Evolutionary conservation across 2,329 filamentous ascomycete species (phyloP).

Genomic region (Colletotrichum sp.): DNA sequence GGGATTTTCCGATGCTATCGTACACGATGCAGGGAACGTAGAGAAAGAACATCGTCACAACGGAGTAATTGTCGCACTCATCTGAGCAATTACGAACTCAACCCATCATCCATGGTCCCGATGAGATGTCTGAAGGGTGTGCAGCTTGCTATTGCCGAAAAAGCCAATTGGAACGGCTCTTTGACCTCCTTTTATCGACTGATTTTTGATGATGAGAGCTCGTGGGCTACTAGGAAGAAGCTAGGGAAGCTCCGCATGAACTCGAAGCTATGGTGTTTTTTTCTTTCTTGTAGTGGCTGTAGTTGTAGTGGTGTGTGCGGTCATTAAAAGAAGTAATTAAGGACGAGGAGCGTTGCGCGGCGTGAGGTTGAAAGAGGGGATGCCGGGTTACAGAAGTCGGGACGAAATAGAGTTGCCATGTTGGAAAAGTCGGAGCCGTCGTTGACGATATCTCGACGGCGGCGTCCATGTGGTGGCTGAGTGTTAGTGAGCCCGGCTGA

Average conservation of each 20-base stretch:
- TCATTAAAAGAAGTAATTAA: not conserved
- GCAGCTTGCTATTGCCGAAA: not conserved
- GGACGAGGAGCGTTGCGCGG: slow-evolving; percentile 6
- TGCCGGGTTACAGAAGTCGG: not conserved
- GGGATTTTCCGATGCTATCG: not conserved
- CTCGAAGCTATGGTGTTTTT: not conserved
- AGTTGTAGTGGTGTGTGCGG: not conserved
- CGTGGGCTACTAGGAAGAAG: not conserved
- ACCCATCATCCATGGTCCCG: not conserved
- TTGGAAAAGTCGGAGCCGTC: not conserved
- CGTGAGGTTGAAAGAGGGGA: not conserved
- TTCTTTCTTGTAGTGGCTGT: not conserved
- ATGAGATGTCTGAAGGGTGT: not conserved
- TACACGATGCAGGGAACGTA: not conserved
- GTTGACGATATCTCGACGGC: not conserved
- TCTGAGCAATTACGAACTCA: not conserved
- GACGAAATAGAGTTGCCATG: slow-evolving; percentile 2
- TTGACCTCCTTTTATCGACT: not conserved
- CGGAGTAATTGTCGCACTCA: not conserved
- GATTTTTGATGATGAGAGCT: not conserved
- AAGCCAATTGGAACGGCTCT: not conserved
- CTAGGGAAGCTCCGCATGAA: slow-evolving; percentile 5
- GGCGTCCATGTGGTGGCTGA: not conserved
- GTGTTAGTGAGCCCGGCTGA: not conserved
- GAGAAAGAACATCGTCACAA: not conserved